These are phyloP conservation scores for Canariomyces notabilis DNA, from an alignment of 2,329 filamentous ascomycete species.

Conservation along the genomic window DNA sequence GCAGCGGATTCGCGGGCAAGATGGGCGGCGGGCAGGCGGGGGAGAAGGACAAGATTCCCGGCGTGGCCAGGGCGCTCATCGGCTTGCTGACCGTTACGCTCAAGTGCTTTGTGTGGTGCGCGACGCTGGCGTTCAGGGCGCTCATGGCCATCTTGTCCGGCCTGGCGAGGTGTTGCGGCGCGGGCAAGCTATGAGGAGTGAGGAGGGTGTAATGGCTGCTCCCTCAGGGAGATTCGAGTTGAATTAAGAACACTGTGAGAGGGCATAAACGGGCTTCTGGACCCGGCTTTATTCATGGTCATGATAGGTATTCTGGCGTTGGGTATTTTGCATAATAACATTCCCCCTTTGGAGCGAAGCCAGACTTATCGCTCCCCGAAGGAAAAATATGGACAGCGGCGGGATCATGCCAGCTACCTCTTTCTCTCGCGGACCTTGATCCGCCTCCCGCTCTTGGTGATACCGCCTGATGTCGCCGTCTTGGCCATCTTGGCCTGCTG, in stretches of 20 bases:
- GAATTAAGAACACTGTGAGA: not conserved
- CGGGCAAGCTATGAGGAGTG: slow-evolving; percentile 19
- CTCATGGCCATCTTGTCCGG: slow-evolving; percentile 29
- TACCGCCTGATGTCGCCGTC: slow-evolving; percentile 54
- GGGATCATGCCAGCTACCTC: slow-evolving; percentile 38
- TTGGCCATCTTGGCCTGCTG: slow-evolving; percentile 62
- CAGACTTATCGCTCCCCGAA: slow-evolving; percentile 10
- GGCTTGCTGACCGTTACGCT: slow-evolving; percentile 50
- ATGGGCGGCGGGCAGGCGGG: slow-evolving; percentile 35
- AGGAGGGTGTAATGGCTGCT: too few relatives aligned
- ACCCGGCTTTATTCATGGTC: slow-evolving; percentile 9
- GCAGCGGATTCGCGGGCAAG: slow-evolving; percentile 43
- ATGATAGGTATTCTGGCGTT: slow-evolving; percentile 19
- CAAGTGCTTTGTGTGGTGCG: slow-evolving; percentile 54
- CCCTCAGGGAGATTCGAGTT: too few relatives aligned
- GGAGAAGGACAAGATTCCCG: slow-evolving; percentile 46
- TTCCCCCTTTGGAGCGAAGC: slow-evolving; percentile 14
- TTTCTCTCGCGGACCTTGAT: slow-evolving; percentile 60
- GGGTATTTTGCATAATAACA: slow-evolving; percentile 17
- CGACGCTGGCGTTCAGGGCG: slow-evolving; percentile 52
- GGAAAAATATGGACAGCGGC: slow-evolving; percentile 6
- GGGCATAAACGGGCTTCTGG: not conserved
- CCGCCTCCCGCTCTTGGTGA: slow-evolving; percentile 57
- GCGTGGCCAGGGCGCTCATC: slow-evolving; percentile 43
- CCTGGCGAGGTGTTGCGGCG: slow-evolving; percentile 20